Evolutionary conservation across 2,329 filamentous ascomycete species (phyloP).

Genomic region (Tolypocladium guangdongense): DNA sequence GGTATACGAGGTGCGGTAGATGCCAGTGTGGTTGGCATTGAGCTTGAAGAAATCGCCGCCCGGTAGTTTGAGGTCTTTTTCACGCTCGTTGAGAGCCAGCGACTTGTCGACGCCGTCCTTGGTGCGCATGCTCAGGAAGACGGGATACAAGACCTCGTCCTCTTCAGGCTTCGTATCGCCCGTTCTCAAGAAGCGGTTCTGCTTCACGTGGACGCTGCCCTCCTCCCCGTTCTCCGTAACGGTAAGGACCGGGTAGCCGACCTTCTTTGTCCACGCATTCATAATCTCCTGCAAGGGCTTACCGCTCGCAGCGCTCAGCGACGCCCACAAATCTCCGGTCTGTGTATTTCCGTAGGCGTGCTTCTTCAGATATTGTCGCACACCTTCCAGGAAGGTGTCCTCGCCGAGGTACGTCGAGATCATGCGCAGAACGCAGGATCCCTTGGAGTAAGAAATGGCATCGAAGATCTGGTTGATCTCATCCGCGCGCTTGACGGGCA

Average conservation of each 20-base stretch:
- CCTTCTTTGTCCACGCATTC: constrained; percentile 94
- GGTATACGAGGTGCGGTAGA: constrained; percentile 83
- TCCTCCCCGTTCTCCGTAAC: constrained; percentile 57
- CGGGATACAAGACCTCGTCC: constrained; percentile 76
- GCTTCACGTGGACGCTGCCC: constrained; percentile 73
- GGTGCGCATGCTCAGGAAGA: constrained; percentile 77
- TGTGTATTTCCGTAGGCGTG: constrained; percentile 94
- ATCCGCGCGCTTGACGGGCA: constrained; percentile 87
- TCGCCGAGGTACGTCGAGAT: constrained; percentile 92
- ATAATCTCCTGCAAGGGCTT: constrained; percentile 86
- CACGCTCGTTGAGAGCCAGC: constrained; percentile 36
- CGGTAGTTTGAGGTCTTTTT: constrained; percentile 66
- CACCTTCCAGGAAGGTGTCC: constrained; percentile 84
- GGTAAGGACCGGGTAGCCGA: constrained; percentile 83
- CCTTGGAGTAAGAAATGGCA: constrained; percentile 94
- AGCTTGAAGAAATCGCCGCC: constrained; percentile 89
- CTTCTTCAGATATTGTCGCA: constrained; percentile 85
- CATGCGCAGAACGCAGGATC: constrained; percentile 92
- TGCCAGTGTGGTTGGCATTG: constrained; percentile 86
- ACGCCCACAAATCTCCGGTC: constrained; percentile 83
- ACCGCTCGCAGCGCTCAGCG: constrained; percentile 77
- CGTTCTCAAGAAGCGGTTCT: constrained; percentile 89
- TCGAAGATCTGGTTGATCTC: constrained; percentile 99
- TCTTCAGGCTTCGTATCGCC: constrained; percentile 91
- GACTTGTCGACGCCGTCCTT: constrained; percentile 69